Conservation (phyloP, 1,139 yeast species). For the Kurtzmaniella quercitrusa region DNA sequence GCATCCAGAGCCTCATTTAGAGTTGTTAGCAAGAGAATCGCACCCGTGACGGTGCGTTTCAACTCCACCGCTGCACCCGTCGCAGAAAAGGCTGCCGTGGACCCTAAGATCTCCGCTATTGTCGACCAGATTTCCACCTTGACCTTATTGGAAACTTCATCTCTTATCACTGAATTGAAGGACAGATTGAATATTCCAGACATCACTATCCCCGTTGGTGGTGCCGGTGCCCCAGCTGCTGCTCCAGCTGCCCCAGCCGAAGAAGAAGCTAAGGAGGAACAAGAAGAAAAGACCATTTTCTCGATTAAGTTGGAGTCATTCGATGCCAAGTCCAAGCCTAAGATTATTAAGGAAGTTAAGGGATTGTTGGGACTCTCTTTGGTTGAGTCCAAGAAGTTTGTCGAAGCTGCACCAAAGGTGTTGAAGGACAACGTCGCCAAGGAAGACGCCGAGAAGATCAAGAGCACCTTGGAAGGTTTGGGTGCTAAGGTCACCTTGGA, state of each 20-base stretch:
- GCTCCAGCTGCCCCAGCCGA: constrained; percentile 68
- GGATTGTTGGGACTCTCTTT: constrained; percentile 84
- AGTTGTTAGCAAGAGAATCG: constrained; percentile 24
- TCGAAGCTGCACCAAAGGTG: constrained; percentile 94
- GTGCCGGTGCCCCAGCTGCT: constrained; percentile 65
- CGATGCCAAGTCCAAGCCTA: constrained; percentile 94
- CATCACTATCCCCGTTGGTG: constrained; percentile 78
- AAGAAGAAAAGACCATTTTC: constrained; percentile 92
- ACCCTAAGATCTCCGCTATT: constrained; percentile 82
- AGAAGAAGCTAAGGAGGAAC: constrained; percentile 75
- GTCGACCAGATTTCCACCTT: constrained; percentile 89
- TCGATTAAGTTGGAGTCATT: constrained; percentile 87
- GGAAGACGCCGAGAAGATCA: constrained; percentile 90
- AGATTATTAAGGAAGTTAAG: constrained; percentile 96
- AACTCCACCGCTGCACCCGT: constrained; percentile 50
- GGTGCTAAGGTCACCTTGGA: constrained; percentile 93
- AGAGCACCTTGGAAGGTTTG: constrained; percentile 85
- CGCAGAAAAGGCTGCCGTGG: constrained; percentile 51
- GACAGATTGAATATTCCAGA: constrained; percentile 88
- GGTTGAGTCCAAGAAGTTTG: constrained; percentile 96
- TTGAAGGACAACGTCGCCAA: constrained; percentile 82
- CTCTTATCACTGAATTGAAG: constrained; percentile 80
- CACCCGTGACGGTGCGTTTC: constrained; percentile 34
- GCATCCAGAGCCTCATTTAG: constrained; percentile 38
- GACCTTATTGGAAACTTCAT: constrained; percentile 85